Conservation (phyloP, 2,329 filamentous ascomycete species). For the Madurella fahalii region DNA sequence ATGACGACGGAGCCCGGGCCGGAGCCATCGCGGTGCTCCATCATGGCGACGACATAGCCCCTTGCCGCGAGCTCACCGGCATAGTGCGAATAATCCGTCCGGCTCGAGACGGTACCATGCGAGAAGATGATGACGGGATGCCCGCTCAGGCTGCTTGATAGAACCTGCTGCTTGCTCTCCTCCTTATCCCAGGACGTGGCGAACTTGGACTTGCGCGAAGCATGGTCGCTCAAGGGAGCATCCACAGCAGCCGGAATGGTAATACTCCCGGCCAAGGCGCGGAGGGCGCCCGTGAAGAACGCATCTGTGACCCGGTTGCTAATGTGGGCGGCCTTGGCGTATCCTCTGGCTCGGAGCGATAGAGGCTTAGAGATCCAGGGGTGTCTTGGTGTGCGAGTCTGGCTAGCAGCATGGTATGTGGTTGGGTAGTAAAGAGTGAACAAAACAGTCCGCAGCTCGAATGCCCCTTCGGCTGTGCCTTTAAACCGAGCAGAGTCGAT, state of each 20-base stretch:
- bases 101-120: constrained; percentile 47
- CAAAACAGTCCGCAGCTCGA: constrained; percentile 44
- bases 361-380: constrained; percentile 44
- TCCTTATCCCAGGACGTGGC: constrained; percentile 24
- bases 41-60: constrained; percentile 45
- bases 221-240: constrained; percentile 34
- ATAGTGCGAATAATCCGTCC: constrained; percentile 51
- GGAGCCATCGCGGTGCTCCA: constrained; percentile 52
- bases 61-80: constrained; percentile 47
- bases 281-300: constrained; percentile 41
- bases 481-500: constrained; percentile 38
- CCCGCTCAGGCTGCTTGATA: constrained; percentile 17
- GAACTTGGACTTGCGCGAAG: constrained; percentile 14
- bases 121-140: constrained; percentile 49
- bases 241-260: constrained; percentile 47
- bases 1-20: constrained; percentile 42
- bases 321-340: constrained; percentile 42
- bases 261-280: constrained; percentile 40
- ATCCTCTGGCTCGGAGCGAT: constrained; percentile 42
- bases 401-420: constrained; percentile 22
- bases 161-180: constrained; percentile 24
- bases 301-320: constrained; percentile 41
- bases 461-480: constrained; percentile 36
- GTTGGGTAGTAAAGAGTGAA: constrained; percentile 49
- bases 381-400: constrained; percentile 31